A percentile compares a stretch with the other conserved stretches of the same genome.
Evolutionary conservation across 2,329 filamentous ascomycete genomes (phyloP).

Genomic region (Tolypocladium capitatum): DNA sequence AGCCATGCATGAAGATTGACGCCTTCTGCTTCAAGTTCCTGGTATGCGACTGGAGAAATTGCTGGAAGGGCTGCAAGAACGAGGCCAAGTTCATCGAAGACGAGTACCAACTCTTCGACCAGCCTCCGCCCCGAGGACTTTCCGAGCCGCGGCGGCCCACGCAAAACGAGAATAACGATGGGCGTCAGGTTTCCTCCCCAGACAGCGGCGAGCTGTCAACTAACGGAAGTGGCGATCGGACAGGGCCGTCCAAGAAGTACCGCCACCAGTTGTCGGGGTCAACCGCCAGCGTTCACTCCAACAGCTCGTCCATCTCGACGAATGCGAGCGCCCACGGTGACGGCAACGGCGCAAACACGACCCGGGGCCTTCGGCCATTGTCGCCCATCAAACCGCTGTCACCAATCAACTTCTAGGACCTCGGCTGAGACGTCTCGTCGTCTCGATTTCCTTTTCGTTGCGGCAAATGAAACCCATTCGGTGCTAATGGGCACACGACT

Average conservation of each 20-base stretch:
- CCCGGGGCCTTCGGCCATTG: constrained; percentile 37
- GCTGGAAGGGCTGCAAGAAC: constrained; percentile 92
- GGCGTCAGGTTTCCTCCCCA: constrained; percentile 38
- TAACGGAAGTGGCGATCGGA: constrained; percentile 11
- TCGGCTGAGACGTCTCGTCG: not conserved
- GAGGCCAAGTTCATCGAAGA: constrained; percentile 68
- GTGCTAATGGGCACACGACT: not conserved
- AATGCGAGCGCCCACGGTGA: constrained; percentile 33
- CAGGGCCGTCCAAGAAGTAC: constrained; percentile 28
- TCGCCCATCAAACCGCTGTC: constrained; percentile 56
- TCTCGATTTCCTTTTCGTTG: constrained; percentile 2
- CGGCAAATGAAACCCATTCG: constrained; percentile 4
- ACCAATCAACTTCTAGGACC: constrained; percentile 39
- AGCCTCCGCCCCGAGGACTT: constrained; percentile 39
- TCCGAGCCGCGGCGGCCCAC: constrained; percentile 18
- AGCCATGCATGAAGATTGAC: constrained; percentile 93
- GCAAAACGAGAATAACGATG: constrained; percentile 7
- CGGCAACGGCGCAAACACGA: constrained; percentile 12
- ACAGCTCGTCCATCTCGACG: constrained; percentile 29
- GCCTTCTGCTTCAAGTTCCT: constrained; percentile 91
- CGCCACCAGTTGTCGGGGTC: constrained; percentile 24
- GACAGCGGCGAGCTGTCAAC: constrained; percentile 46
- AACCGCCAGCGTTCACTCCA: constrained; percentile 30
- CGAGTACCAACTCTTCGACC: constrained; percentile 49
- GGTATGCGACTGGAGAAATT: constrained; percentile 89